Conservation (phyloP, 768 basidiomycete species). For the Albatrellus ellisii region DNA sequence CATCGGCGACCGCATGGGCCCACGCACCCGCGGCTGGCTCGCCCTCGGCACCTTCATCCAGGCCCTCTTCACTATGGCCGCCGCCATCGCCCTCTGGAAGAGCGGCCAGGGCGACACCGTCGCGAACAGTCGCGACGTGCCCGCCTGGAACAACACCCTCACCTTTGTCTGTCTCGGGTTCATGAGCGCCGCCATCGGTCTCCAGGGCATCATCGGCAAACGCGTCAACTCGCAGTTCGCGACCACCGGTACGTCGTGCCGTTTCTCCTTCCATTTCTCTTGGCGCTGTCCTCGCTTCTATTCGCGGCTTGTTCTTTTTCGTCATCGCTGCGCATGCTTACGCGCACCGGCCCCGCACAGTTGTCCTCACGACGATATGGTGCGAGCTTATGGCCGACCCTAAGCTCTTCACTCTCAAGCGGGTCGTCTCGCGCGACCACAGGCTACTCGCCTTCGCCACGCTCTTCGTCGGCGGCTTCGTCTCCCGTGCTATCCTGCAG, state of each 20-base stretch:
- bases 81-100: slow-evolving; percentile 60
- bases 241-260: slow-evolving; percentile 44
- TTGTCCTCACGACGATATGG: slow-evolving; percentile 82
- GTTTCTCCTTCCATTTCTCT: neutral
- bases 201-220: slow-evolving; percentile 83
- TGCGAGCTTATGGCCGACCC: slow-evolving; percentile 82
- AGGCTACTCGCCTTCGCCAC: slow-evolving; percentile 48
- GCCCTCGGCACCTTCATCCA: slow-evolving; percentile 59
- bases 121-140: slow-evolving; percentile 41
- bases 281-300: neutral
- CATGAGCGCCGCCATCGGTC: slow-evolving; percentile 67
- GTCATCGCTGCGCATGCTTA: too few relatives aligned
- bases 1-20: slow-evolving; percentile 71
- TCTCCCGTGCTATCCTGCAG: slow-evolving; percentile 43
- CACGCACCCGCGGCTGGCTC: slow-evolving; percentile 66
- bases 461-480: slow-evolving; percentile 72
- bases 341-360: too few relatives aligned
- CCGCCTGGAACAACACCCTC: too few relatives aligned
- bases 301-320: too few relatives aligned
- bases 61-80: slow-evolving; percentile 62
- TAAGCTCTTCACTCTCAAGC: slow-evolving; percentile 44
- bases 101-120: slow-evolving; percentile 36
- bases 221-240: slow-evolving; percentile 68
- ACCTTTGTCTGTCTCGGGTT: slow-evolving; percentile 66
- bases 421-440: slow-evolving; percentile 55